These are phyloP conservation scores for Yamadazyma sp. DNA, from an alignment of 805 yeast genomes.

Conservation along the genomic window DNA sequence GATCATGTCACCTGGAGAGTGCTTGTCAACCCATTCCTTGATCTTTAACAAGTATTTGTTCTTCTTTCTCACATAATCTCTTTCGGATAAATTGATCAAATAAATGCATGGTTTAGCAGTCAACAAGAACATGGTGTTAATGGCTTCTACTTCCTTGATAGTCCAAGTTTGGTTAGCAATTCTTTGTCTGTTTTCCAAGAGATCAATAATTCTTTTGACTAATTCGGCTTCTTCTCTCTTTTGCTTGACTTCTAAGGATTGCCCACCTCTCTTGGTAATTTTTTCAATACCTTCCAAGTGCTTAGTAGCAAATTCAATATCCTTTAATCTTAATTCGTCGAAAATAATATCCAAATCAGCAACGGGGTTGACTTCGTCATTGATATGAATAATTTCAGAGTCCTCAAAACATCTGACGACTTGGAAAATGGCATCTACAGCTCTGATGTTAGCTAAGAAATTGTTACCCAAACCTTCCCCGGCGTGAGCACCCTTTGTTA, in stretches of 20 bases:
- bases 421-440: conserved; percentile 97
- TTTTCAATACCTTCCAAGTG: conserved; percentile 73
- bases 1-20: conserved; percentile 82
- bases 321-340: conserved; percentile 92
- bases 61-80: conserved; percentile 82
- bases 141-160: conserved; percentile 84
- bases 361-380: conserved; percentile 64
- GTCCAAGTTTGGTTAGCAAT: conserved; percentile 87
- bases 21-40: conserved; percentile 85
- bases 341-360: conserved; percentile 91
- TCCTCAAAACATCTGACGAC: conserved; percentile 97
- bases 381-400: conserved; percentile 92
- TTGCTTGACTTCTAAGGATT: conserved; percentile 82
- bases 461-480: conserved; percentile 99
- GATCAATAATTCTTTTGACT: conserved; percentile 68
- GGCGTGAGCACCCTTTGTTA: conserved; percentile 93
- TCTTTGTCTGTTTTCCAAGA: conserved; percentile 82
- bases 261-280: conserved; percentile 85
- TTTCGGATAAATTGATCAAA: conserved; percentile 85
- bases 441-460: conserved; percentile 92
- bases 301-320: conserved; percentile 90
- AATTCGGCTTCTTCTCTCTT: conserved; percentile 82
- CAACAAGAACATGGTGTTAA: conserved; percentile 81
- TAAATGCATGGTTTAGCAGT: conserved; percentile 96
- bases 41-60: conserved; percentile 82